These are phyloP conservation scores for Kitagawia praeruptora DNA, from an alignment of 129 eudicot species.

Conservation along the genomic window DNA sequence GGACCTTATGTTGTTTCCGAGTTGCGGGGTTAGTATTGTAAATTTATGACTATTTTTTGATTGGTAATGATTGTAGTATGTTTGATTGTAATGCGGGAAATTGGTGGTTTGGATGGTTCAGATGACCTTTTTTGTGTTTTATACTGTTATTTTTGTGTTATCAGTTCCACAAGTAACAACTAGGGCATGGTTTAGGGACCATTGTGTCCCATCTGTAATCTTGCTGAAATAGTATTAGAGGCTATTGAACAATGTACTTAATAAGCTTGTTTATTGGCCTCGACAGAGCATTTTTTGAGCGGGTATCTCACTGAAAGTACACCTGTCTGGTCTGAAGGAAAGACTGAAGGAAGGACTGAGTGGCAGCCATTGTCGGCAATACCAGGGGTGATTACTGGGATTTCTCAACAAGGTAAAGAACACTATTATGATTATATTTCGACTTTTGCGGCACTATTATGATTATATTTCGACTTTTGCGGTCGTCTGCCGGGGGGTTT, in stretches of 20 bases:
- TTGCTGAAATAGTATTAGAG: slow-evolving; percentile 19
- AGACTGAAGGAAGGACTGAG: slow-evolving; percentile 61
- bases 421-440: slow-evolving; percentile 12
- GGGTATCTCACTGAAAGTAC: slow-evolving; percentile 68
- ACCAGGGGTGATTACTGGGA: slow-evolving; percentile 40
- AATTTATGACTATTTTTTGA: not conserved
- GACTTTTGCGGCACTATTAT: slow-evolving; percentile 4
- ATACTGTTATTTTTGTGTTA: slow-evolving; percentile 17
- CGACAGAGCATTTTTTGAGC: slow-evolving; percentile 64
- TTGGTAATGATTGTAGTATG: not conserved
- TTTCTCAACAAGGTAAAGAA: slow-evolving; percentile 30
- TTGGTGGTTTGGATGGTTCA: not conserved
- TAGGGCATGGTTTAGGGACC: slow-evolving; percentile 34
- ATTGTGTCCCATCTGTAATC: slow-evolving; percentile 18
- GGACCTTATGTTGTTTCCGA: slow-evolving; percentile 83
- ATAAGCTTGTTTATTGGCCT: slow-evolving; percentile 42
- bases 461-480: not conserved
- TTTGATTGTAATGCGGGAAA: not conserved
- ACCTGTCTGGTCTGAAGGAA: slow-evolving; percentile 78
- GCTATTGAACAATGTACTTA: slow-evolving; percentile 31
- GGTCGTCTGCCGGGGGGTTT: not conserved
- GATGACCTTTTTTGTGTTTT: slow-evolving; percentile 10
- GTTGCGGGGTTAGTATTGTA: slow-evolving; percentile 49
- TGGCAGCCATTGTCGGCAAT: slow-evolving; percentile 80
- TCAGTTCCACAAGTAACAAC: slow-evolving; percentile 24